These are phyloP conservation scores for Xylaria telfairii DNA, from an alignment of 495 filamentous ascomycete species.

Conservation along the genomic window DNA sequence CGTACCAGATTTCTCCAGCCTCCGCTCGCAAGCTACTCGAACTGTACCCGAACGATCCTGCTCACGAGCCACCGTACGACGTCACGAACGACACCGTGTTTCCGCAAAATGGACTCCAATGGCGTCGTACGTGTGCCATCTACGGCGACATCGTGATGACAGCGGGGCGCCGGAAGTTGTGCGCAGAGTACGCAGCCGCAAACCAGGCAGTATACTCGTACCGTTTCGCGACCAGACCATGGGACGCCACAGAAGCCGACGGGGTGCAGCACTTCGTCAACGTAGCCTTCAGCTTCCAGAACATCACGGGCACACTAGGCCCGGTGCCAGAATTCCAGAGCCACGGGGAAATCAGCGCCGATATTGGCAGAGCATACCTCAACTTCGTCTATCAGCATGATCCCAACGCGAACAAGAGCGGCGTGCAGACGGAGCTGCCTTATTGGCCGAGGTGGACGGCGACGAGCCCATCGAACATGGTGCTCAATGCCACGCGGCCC, in stretches of 20 bases:
- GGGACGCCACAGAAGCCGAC: conserved; percentile 39
- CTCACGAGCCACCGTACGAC: conserved; percentile 19
- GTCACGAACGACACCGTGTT: conserved; percentile 50
- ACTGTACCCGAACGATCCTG: conserved; percentile 7
- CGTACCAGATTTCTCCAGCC: conserved; percentile 3
- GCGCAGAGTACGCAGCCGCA: conserved; percentile 55
- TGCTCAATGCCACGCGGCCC: background rate
- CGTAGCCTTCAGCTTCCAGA: conserved; percentile 66
- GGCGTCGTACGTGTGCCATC: conserved; percentile 59
- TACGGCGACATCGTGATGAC: conserved; percentile 63
- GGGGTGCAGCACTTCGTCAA: conserved; percentile 65
- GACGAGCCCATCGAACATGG: background rate
- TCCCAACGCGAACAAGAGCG: background rate
- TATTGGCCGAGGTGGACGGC: background rate
- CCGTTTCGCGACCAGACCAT: conserved; percentile 61
- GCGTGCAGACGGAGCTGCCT: background rate
- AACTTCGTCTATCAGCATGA: conserved; percentile 3
- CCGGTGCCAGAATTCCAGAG: conserved; percentile 44
- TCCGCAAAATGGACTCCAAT: conserved; percentile 53
- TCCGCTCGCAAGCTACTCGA: background rate
- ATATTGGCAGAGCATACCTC: conserved; percentile 61
- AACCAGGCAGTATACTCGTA: conserved; percentile 62
- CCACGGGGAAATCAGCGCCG: conserved; percentile 47
- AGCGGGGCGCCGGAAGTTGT: conserved; percentile 60
- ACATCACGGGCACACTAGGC: conserved; percentile 54